phyloP scores from a whole-genome alignment of 495 filamentous ascomycete genomes.

The Astrothelium subdiscretum region DNA sequence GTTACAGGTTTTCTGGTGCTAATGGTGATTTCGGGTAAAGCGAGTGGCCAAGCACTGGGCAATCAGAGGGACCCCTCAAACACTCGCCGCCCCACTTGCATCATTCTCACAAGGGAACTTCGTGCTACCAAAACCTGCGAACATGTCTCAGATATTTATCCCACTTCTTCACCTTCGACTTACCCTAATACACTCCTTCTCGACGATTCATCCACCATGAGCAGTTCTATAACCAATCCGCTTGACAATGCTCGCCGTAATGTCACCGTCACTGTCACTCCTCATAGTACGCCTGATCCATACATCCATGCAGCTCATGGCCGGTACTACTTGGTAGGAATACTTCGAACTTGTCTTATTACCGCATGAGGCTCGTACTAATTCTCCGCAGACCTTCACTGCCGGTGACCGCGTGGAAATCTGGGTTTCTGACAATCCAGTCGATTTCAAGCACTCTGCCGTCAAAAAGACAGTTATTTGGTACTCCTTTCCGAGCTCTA shows the following conservation, averaged over 20 bases:
- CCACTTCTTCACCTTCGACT: neutral
- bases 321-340: neutral
- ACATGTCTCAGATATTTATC: neutral
- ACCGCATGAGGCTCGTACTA: neutral
- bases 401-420: slow-evolving; percentile 23
- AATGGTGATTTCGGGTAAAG: neutral
- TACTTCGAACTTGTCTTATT: neutral
- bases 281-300: neutral
- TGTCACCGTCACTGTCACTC: neutral
- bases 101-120: neutral
- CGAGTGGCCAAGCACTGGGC: neutral
- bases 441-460: slow-evolving; percentile 15
- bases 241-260: neutral
- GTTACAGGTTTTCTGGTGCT: neutral
- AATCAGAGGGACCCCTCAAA: neutral
- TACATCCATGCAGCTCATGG: neutral
- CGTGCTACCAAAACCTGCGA: neutral
- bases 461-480: slow-evolving; percentile 17
- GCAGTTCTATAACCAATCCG: neutral
- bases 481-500: slow-evolving; percentile 1
- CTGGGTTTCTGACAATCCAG: slow-evolving; percentile 19
- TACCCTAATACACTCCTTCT: neutral
- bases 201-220: neutral
- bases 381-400: slow-evolving; percentile 20
- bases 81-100: neutral